Evolutionary conservation across 1,284 basidiomycete genomes (phyloP).

Genomic region (Schizopora paradoxa): DNA sequence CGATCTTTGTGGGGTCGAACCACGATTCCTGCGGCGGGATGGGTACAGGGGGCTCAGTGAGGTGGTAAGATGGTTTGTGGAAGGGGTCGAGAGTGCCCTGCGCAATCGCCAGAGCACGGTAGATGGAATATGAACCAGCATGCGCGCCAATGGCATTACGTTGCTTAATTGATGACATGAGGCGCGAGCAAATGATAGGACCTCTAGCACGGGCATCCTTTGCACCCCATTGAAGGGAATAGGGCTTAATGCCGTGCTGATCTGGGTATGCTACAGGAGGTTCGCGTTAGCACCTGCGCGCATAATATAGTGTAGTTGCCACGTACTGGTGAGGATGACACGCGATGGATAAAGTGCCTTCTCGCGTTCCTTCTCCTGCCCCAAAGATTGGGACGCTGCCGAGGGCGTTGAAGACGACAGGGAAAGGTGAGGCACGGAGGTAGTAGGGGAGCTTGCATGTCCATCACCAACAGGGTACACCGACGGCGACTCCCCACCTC

Average conservation of each 20-base stretch:
- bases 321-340: constrained; percentile 76
- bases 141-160: constrained; percentile 95
- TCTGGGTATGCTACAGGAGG: constrained; percentile 59
- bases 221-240: constrained; percentile 81
- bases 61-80: constrained; percentile 81
- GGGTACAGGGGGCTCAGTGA: constrained; percentile 85
- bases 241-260: constrained; percentile 71
- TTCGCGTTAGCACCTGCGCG: background rate
- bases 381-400: constrained; percentile 19
- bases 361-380: constrained; percentile 62
- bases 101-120: constrained; percentile 87
- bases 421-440: constrained; percentile 23
- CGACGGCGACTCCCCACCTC: constrained; percentile 14
- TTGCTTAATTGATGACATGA: constrained; percentile 79
- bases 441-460: constrained; percentile 19
- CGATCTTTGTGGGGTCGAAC: constrained; percentile 81
- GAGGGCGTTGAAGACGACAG: constrained; percentile 29
- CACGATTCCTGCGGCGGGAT: constrained; percentile 81
- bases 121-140: constrained; percentile 91
- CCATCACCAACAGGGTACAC: constrained; percentile 3
- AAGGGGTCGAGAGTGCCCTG: constrained; percentile 84
- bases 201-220: constrained; percentile 64
- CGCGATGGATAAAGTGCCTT: constrained; percentile 70
- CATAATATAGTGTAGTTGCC: background rate
- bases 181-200: constrained; percentile 86